These are phyloP conservation scores for Exophiala phaeomuriformis DNA, from an alignment of 2,329 filamentous ascomycete species.

Conservation along the genomic window DNA sequence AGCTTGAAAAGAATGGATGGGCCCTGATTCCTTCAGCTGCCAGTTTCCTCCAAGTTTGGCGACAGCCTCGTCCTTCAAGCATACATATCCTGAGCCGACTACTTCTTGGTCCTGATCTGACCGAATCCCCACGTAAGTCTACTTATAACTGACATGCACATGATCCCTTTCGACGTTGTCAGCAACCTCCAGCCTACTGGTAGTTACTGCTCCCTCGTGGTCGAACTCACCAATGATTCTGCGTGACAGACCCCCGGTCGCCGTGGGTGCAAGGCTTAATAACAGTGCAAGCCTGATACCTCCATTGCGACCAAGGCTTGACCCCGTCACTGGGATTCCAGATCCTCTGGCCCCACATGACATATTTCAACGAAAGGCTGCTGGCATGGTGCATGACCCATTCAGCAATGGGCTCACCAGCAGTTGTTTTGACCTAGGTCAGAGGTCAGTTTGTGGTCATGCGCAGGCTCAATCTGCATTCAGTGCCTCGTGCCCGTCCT, in stretches of 20 bases:
- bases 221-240: conserved; percentile 30
- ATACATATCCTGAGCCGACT: too few species aligned
- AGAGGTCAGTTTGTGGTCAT: too few species aligned
- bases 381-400: conserved; percentile 43
- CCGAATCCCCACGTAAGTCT: not conserved
- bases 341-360: conserved; percentile 47
- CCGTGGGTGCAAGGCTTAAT: conserved; percentile 34
- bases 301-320: conserved; percentile 39
- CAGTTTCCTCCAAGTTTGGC: too few species aligned
- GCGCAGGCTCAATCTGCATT: too few species aligned
- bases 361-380: conserved; percentile 41
- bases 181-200: not conserved
- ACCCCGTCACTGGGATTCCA: conserved; percentile 38
- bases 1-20: too few species aligned
- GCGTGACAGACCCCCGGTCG: conserved; percentile 37
- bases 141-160: conserved; percentile 21
- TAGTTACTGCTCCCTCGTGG: not conserved
- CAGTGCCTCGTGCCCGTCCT: too few species aligned
- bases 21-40: too few species aligned
- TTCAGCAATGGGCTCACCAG: conserved; percentile 42
- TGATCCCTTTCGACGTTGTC: conserved; percentile 26
- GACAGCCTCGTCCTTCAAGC: too few species aligned
- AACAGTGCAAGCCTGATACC: conserved; percentile 10
- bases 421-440: conserved; percentile 32
- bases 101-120: too few species aligned